phyloP scores from a whole-genome alignment of 257 asterid genomes.

The Solanum chiquidenum region DNA sequence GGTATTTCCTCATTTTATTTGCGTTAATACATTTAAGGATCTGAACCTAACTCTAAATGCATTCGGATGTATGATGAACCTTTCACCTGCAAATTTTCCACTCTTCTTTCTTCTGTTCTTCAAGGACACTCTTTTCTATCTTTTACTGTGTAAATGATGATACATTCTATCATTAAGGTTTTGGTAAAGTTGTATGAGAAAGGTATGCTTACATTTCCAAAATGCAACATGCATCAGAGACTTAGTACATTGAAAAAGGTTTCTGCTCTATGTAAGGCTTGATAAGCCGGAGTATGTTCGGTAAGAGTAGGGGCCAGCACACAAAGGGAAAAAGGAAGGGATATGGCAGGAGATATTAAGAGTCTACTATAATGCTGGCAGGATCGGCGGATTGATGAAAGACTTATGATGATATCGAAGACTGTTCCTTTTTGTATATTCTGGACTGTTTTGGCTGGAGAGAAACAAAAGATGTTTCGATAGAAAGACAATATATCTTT shows the following conservation, averaged over 20 bases:
- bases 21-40: neutral
- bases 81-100: neutral
- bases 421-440: neutral
- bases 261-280: neutral
- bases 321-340: neutral
- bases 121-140: neutral
- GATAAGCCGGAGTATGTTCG: neutral
- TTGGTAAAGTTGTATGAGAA: neutral
- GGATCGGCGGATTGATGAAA: neutral
- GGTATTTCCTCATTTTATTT: constrained; percentile 26
- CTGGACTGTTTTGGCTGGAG: neutral
- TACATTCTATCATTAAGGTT: neutral
- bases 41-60: neutral
- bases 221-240: neutral
- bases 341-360: neutral
- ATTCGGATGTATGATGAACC: neutral
- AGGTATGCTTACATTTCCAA: neutral
- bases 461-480: neutral
- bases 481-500: neutral
- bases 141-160: neutral
- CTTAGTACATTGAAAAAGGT: neutral
- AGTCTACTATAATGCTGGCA: neutral
- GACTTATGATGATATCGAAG: neutral
- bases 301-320: neutral
- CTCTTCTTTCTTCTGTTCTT: neutral